Evolutionary conservation across 345 rosid species (phyloP), one percentile per base, ranked within the genome.

Genomic region (Rhizophora apiculata): DNA sequence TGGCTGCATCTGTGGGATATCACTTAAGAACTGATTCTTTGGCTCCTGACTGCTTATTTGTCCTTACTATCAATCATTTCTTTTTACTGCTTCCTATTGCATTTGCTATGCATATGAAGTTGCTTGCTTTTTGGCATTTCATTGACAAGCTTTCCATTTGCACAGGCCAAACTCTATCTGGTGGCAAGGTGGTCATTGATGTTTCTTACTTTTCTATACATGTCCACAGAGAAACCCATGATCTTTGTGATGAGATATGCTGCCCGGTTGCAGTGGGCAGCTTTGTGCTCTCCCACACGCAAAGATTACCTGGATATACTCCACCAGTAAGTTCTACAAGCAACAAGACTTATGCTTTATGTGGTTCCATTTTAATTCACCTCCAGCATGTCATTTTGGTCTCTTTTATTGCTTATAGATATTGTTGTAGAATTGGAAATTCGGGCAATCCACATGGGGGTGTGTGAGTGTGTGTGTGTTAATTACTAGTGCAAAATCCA

Each of bases 271-370:
- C 82, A 20, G 68, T 68, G 5, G 90, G 93, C 66, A 62, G 60
- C 78, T 90, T 90, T 73, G 71, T 80, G 64, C 96, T 90, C 78
- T 78, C 91, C 63, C 89, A 88, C 74, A 78, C 83, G 48, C 87
- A 90, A 72, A 82, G 81, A 53, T 65, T 88, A 52, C 91, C 96
- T 18, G 58, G 46, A 21, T 71, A 82, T 60, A 75, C 96, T 49
- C 92, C 92, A 24, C 90, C 90, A 0, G 90, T 87, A 76, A 77
- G 82, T 68, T 65, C 65, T 21, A 8, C 34, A 56, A 56, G 32
- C 21, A 34, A 65, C 20, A 18, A 10, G 16, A 36, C 11, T 31
- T 43, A 9, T 5, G 26, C 36, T 21, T 2, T 67, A 19, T 16
- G 49, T 19, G 0, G 18, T 43, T 43, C 49, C 13, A n/a, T 64